A percentile compares a stretch with the other conserved stretches of the same genome.
Conservation (phyloP, 257 asterid species). For the Cruciata laevipes region DNA sequence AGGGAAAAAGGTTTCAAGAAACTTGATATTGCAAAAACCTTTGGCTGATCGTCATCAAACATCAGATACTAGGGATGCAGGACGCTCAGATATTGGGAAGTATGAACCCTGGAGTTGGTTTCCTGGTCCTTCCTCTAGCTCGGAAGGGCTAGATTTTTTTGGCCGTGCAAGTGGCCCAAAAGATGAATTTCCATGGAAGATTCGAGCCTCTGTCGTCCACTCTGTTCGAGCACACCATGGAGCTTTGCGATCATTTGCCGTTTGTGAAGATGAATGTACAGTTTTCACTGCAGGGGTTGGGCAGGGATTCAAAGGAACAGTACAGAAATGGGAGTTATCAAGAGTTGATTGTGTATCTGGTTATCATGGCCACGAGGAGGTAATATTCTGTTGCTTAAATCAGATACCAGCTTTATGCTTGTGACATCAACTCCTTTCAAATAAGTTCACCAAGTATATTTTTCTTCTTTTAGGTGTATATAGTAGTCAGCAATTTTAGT, state of each 20-base stretch:
- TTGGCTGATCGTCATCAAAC: conserved; percentile 37
- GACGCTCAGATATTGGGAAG: conserved; percentile 40
- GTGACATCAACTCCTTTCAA: neutral
- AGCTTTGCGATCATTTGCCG: conserved; percentile 84
- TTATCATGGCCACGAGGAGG: conserved; percentile 97
- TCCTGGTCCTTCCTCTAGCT: conserved; percentile 66
- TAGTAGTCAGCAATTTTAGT: neutral
- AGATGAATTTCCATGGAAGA: conserved; percentile 95
- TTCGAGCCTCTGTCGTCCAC: conserved; percentile 73
- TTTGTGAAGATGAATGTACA: conserved; percentile 72
- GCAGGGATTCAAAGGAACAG: conserved; percentile 86
- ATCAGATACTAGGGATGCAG: conserved; percentile 35
- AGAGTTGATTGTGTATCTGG: conserved; percentile 64
- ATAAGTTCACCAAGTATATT: neutral
- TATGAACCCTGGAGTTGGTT: conserved; percentile 95
- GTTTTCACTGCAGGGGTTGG: conserved; percentile 96
- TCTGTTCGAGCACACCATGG: conserved; percentile 94
- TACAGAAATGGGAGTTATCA: conserved; percentile 88
- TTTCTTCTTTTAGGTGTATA: neutral
- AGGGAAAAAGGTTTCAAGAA: conserved; percentile 46
- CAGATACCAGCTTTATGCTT: neutral
- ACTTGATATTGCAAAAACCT: conserved; percentile 28
- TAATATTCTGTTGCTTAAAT: conserved; percentile 25
- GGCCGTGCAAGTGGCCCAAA: conserved; percentile 71
- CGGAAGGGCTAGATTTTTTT: conserved; percentile 63